Conservation (phyloP, 257 asterid species). For the Salvia rosmarinus region DNA sequence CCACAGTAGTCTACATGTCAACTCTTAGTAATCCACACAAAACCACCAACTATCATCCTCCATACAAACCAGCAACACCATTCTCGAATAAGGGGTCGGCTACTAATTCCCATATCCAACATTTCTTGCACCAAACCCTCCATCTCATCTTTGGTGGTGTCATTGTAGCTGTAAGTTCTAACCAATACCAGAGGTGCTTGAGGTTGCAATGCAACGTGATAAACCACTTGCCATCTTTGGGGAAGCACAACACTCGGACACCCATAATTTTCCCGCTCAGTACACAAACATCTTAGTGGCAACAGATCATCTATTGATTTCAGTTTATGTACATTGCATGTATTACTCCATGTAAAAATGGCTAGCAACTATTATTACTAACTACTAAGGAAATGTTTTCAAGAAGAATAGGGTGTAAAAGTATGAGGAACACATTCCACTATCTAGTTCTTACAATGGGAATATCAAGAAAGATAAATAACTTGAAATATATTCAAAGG, state of each 20-base stretch:
- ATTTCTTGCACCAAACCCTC: too few species aligned
- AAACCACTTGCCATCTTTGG: too few species aligned
- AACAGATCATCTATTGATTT: background rate
- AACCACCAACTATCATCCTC: background rate
- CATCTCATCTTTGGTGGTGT: too few species aligned
- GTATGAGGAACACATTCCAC: background rate
- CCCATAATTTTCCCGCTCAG: background rate
- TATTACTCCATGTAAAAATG: background rate
- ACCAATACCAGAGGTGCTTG: too few species aligned
- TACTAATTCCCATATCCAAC: too few species aligned
- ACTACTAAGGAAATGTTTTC: background rate
- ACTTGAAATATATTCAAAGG: background rate
- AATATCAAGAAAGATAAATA: background rate
- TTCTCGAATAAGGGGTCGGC: too few species aligned
- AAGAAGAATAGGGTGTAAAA: slow-evolving; percentile 8
- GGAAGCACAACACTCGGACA: background rate
- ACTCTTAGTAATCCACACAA: background rate
- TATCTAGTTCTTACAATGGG: background rate
- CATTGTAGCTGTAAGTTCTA: too few species aligned
- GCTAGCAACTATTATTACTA: background rate
- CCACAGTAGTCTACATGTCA: too few species aligned
- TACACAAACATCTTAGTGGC: background rate
- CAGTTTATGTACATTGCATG: background rate
- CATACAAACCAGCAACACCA: too few species aligned
- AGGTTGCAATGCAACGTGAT: too few species aligned